These are phyloP conservation scores for Thyridium curvatum DNA, from an alignment of 2,329 filamentous ascomycete genomes.

Conservation along the genomic window DNA sequence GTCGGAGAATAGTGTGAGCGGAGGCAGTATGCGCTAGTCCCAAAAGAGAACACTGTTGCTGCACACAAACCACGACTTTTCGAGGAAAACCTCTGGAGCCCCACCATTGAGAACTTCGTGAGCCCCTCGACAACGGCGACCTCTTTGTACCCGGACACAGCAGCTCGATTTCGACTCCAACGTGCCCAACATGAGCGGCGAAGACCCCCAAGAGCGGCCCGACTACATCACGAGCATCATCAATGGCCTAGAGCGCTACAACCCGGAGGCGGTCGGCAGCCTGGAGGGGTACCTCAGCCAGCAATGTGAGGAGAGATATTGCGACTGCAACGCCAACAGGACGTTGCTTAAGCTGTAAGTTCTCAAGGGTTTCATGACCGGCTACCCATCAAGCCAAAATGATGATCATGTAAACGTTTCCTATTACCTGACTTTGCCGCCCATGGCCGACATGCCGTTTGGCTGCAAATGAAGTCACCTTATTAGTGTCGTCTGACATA, in stretches of 20 bases:
- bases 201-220: conserved; percentile 87
- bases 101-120: conserved; percentile 11
- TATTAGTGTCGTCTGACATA: conserved; percentile 71
- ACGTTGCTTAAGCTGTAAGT: conserved; percentile 96
- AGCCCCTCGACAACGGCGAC: conserved; percentile 13
- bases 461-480: conserved; percentile 58
- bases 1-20: too few species aligned
- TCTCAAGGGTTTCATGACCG: conserved; percentile 7
- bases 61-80: conserved; percentile 12
- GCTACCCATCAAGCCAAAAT: conserved; percentile 28
- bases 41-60: conserved; percentile 29
- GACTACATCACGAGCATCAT: conserved; percentile 90
- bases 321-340: conserved; percentile 95
- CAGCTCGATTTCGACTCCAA: too few species aligned
- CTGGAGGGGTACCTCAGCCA: conserved; percentile 93
- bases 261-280: conserved; percentile 87
- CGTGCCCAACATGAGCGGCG: conserved; percentile 55
- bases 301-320: conserved; percentile 92
- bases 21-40: background rate
- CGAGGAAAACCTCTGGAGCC: background rate
- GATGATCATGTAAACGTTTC: conserved; percentile 92
- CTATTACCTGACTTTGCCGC: conserved; percentile 93
- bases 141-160: conserved; percentile 13
- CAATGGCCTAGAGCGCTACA: conserved; percentile 96
- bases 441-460: conserved; percentile 49